Conservation (phyloP, 2,329 filamentous ascomycete species). For the Exophiala spinifera region DNA sequence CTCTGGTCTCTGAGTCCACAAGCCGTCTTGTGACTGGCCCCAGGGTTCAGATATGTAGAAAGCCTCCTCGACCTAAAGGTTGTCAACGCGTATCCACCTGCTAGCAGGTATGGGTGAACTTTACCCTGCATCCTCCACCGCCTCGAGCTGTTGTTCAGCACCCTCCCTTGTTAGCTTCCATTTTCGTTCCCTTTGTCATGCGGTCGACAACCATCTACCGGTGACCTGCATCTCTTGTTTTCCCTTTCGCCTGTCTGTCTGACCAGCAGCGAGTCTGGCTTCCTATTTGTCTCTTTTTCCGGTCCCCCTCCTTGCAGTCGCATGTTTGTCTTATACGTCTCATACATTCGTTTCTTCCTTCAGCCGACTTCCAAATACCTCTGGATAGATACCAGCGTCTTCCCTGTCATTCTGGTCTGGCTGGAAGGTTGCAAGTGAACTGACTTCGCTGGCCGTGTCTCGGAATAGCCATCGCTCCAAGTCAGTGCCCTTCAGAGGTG, state of each 20-base stretch:
- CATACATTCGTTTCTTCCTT: slow-evolving; percentile 1
- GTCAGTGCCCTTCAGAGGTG: neutral
- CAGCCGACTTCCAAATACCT: slow-evolving; percentile 5
- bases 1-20: neutral
- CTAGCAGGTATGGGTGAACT: neutral
- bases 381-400: neutral
- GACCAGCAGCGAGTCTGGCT: slow-evolving; percentile 6
- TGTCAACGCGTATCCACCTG: slow-evolving; percentile 2
- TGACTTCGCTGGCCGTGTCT: neutral
- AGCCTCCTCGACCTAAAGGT: neutral
- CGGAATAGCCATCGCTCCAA: neutral
- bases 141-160: slow-evolving; percentile 2
- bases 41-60: neutral
- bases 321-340: slow-evolving; percentile 1
- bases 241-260: neutral
- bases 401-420: neutral
- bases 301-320: neutral
- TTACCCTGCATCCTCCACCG: neutral
- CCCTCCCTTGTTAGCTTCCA: slow-evolving; percentile 5
- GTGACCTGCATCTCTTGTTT: neutral
- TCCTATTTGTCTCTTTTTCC: slow-evolving; percentile 3
- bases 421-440: neutral
- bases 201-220: neutral
- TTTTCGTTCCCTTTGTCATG: neutral
- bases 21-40: neutral